A percentile compares a stretch with the other conserved stretches of the same genome.
These are phyloP conservation scores for Cladosporium sp. DNA, from an alignment of 2,329 filamentous ascomycete genomes.

Conservation along the genomic window DNA sequence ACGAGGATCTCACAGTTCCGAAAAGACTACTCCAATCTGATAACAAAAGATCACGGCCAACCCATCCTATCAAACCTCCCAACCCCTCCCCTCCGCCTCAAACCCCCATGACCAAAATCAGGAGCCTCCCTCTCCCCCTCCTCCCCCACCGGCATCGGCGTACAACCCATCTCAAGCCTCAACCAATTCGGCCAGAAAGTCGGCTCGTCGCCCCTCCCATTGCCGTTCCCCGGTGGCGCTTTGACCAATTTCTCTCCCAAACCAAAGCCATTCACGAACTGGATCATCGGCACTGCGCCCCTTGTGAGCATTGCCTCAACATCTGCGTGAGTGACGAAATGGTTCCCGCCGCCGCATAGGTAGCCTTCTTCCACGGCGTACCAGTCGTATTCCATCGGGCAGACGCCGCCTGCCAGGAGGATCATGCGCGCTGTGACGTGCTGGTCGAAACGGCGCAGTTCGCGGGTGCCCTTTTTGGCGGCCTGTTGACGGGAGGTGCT, in stretches of 20 bases:
- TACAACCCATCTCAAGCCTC: not conserved
- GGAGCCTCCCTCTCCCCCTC: not conserved
- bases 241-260: not conserved
- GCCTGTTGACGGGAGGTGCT: not conserved
- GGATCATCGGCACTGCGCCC: not conserved
- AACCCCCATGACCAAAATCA: not conserved
- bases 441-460: slow-evolving; percentile 4
- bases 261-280: slow-evolving; percentile 1
- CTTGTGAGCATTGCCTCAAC: slow-evolving; percentile 2
- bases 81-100: too few species aligned
- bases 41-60: too few species aligned
- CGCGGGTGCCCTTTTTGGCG: not conserved
- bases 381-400: slow-evolving; percentile 4
- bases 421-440: not conserved
- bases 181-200: not conserved
- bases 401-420: not conserved
- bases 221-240: not conserved
- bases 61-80: too few species aligned
- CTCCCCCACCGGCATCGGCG: not conserved
- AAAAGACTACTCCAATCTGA: too few species aligned
- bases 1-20: too few species aligned
- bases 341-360: slow-evolving; percentile 4
- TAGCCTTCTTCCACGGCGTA: slow-evolving; percentile 6
- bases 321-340: slow-evolving; percentile 4
- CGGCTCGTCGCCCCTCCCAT: not conserved